Conservation (phyloP, 306 rosid genomes). For the Vicia sativa region DNA sequence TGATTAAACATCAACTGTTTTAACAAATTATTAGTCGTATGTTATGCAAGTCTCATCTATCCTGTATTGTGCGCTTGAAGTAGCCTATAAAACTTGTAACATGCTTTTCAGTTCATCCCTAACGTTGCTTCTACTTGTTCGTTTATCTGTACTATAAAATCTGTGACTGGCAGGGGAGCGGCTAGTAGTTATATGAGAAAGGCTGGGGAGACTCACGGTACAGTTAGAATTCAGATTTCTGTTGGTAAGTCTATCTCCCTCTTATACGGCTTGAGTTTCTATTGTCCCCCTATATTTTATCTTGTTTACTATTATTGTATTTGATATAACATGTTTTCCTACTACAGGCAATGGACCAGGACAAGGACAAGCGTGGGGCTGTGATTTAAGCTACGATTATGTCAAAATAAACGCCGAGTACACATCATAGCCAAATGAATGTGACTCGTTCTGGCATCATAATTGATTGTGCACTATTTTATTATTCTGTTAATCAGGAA, state of each 20-base stretch:
- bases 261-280: background rate
- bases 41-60: slow-evolving; percentile 5
- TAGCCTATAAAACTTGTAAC: background rate
- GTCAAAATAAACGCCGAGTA: slow-evolving; percentile 92
- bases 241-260: slow-evolving; percentile 56
- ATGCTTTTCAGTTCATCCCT: background rate
- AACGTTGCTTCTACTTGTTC: too few relatives aligned
- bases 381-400: slow-evolving; percentile 87
- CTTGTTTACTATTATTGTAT: background rate
- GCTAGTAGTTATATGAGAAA: slow-evolving; percentile 78
- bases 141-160: slow-evolving; percentile 4
- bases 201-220: slow-evolving; percentile 85
- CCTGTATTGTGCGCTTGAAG: background rate
- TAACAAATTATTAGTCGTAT: background rate
- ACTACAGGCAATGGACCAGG: slow-evolving; percentile 78
- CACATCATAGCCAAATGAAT: slow-evolving; percentile 52
- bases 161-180: slow-evolving; percentile 52
- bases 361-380: slow-evolving; percentile 90
- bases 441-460: background rate
- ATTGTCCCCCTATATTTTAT: background rate
- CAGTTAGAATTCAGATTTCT: slow-evolving; percentile 69
- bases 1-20: background rate
- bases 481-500: background rate
- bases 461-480: background rate
- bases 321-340: slow-evolving; percentile 17